These are phyloP conservation scores for Straminergon stramineum DNA, from an alignment of 225 moss, liverwort and hornwort genomes.

Conservation along the genomic window DNA sequence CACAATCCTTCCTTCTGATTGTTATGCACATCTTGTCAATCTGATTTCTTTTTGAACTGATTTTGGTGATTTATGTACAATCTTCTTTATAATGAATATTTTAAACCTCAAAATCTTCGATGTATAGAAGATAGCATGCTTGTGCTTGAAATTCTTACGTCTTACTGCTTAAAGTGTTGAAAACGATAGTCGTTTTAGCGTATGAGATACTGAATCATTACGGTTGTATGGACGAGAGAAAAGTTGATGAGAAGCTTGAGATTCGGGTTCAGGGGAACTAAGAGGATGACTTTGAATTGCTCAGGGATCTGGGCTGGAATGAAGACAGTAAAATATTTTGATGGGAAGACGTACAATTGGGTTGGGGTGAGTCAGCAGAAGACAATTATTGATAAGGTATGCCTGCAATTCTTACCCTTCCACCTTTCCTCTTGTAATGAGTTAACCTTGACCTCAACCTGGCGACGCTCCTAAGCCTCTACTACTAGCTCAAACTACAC, in stretches of 20 bases:
- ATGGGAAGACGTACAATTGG: constrained; percentile 90
- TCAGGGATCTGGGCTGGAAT: constrained; percentile 97
- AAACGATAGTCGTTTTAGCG: not conserved
- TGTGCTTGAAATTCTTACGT: not conserved
- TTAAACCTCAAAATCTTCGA: not conserved
- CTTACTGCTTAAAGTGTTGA: not conserved
- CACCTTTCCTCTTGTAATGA: not conserved
- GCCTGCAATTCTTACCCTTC: not conserved
- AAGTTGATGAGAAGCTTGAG: not conserved
- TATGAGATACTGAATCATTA: not conserved
- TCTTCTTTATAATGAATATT: not conserved
- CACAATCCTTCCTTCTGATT: not conserved
- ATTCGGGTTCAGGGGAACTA: not conserved
- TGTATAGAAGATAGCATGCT: not conserved
- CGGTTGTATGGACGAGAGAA: not conserved
- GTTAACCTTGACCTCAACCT: not conserved
- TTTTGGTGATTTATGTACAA: not conserved
- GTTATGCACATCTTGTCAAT: not conserved
- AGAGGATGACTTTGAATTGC: not conserved
- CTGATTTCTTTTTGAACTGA: not conserved
- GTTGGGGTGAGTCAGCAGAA: constrained; percentile 91
- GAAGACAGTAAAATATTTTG: constrained; percentile 82
- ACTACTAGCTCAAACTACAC: not conserved
- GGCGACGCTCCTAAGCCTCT: not conserved
- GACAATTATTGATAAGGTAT: constrained; percentile 83